phyloP scores from a whole-genome alignment of 140 eudicot species.

The Anethum foeniculum region DNA sequence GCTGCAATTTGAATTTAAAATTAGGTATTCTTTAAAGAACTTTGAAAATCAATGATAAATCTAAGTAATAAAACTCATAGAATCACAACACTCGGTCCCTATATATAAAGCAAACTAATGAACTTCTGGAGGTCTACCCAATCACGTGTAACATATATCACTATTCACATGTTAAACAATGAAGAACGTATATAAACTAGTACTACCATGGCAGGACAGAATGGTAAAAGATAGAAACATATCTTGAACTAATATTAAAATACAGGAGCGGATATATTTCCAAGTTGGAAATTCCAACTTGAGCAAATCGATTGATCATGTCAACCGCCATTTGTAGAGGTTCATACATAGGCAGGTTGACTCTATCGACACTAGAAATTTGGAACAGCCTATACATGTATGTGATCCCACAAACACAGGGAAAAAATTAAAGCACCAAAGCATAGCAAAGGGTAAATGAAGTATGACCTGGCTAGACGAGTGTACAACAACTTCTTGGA shows the following conservation, averaged over 20 bases:
- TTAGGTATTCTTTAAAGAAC: neutral
- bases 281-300: no score
- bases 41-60: neutral
- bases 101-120: neutral
- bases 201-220: slow-evolving; percentile 1
- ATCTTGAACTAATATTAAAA: neutral
- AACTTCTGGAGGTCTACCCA: neutral
- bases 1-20: neutral
- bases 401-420: neutral
- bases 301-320: neutral
- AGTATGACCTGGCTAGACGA: slow-evolving; percentile 51
- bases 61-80: neutral
- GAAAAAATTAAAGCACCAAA: neutral
- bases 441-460: neutral
- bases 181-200: neutral
- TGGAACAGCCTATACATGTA: neutral
- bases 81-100: neutral
- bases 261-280: neutral
- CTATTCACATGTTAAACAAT: neutral
- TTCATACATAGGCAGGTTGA: neutral
- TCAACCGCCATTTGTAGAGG: neutral
- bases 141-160: neutral
- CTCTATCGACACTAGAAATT: neutral
- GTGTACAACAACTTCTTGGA: slow-evolving; percentile 50
- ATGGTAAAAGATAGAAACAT: neutral